These are phyloP conservation scores for Scytalidium lignicola DNA, from an alignment of 2,329 filamentous ascomycete genomes.

Conservation along the genomic window DNA sequence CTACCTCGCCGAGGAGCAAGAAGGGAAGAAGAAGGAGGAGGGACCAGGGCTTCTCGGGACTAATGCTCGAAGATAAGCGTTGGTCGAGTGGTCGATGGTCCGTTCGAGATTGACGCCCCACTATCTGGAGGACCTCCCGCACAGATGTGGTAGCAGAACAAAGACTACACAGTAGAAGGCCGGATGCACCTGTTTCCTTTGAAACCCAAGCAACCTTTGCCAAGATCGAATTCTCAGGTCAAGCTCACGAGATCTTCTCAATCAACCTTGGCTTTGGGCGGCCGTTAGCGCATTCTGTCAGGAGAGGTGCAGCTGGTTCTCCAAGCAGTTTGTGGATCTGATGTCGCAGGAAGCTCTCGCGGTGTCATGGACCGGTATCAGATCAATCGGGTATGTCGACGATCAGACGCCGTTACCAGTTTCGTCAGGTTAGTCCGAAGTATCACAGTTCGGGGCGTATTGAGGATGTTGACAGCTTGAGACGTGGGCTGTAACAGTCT, in stretches of 20 bases:
- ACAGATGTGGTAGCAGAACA: constrained; percentile 13
- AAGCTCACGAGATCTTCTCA: constrained; percentile 5
- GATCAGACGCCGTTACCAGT: constrained; percentile 12
- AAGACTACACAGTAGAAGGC: constrained; percentile 9
- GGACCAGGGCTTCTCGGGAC: constrained; percentile 25
- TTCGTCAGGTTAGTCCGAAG: constrained; percentile 11
- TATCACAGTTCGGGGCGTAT: constrained; percentile 16
- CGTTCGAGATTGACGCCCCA: constrained; percentile 1
- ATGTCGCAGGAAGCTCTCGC: constrained; percentile 43
- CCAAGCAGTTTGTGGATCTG: constrained; percentile 33
- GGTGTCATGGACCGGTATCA: constrained; percentile 15
- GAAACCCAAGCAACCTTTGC: constrained; percentile 17
- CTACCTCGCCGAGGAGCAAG: constrained; percentile 38
- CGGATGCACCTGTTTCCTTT: constrained; percentile 21
- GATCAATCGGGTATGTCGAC: constrained; percentile 16
- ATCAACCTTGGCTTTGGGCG: constrained; percentile 12
- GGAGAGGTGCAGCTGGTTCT: constrained; percentile 16
- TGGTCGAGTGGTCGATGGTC: constrained; percentile 3
- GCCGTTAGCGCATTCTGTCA: constrained; percentile 28
- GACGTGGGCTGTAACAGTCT: constrained; percentile 21
- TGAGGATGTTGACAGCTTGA: constrained; percentile 11
- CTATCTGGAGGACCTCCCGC: constrained; percentile 10
- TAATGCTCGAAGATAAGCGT: constrained; percentile 22
- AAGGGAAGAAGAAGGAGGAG: constrained; percentile 28
- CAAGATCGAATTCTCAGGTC: constrained; percentile 7